Percentiles rank a stretch among this genome's conserved stretches.
Conservation (phyloP, 495 filamentous ascomycete species). For the Pyrenopolyporus hunteri region DNA sequence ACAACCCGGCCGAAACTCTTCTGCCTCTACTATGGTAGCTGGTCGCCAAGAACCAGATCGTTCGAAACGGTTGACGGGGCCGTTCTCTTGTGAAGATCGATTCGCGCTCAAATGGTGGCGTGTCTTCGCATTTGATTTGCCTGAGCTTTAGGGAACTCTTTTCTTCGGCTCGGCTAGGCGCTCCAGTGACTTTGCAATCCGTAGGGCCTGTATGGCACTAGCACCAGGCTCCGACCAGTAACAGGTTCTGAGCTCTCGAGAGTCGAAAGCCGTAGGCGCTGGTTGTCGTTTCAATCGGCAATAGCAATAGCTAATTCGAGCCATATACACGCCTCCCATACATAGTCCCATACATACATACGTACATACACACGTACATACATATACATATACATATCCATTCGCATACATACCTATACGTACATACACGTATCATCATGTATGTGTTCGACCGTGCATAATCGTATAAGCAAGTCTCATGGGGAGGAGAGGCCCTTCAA, state of each 20-base stretch:
- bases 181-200: constrained; percentile 16
- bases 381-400: not conserved
- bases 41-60: constrained; percentile 39
- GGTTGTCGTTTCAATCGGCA: constrained; percentile 6
- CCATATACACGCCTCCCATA: not conserved
- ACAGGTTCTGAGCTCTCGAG: constrained; percentile 9
- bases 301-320: constrained; percentile 21
- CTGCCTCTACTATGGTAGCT: too few species aligned
- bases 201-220: constrained; percentile 26
- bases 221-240: constrained; percentile 22
- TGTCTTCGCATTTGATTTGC: constrained; percentile 28
- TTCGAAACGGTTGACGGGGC: constrained; percentile 30
- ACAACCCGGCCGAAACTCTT: constrained; percentile 17
- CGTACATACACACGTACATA: not conserved
- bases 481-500: constrained; percentile 14
- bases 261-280: constrained; percentile 23
- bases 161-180: constrained; percentile 10
- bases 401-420: not conserved
- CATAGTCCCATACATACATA: not conserved
- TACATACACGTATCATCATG: too few species aligned
- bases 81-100: constrained; percentile 37
- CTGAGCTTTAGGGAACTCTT: not conserved
- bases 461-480: too few species aligned
- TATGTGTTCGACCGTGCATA: too few species aligned
- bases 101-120: constrained; percentile 23